Percentiles rank a stretch among this genome's conserved stretches.
Evolutionary conservation across 2,329 filamentous ascomycete genomes (phyloP).

Genomic region (Penicillium sp.): DNA sequence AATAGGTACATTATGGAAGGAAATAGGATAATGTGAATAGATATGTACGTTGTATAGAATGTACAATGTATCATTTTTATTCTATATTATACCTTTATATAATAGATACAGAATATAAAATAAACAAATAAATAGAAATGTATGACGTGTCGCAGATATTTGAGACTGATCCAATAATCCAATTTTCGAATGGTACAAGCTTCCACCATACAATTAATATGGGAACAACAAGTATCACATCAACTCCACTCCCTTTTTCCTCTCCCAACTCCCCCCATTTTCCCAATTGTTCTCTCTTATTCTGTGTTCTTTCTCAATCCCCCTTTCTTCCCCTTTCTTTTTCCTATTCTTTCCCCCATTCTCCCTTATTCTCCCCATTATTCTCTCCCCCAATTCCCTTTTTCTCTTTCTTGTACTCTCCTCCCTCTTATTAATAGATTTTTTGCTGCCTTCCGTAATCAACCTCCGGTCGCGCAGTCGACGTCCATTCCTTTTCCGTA

Average conservation of each 20-base stretch:
- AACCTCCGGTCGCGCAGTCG: conserved; percentile 24
- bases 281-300: neutral
- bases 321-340: conserved; percentile 4
- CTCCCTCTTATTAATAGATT: conserved; percentile 17
- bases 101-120: neutral
- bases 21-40: neutral
- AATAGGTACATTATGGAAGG: neutral
- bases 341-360: conserved; percentile 12
- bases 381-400: conserved; percentile 3
- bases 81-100: too few species aligned
- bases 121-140: neutral
- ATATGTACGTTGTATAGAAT: neutral
- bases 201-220: conserved; percentile 2
- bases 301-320: neutral
- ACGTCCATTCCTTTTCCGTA: conserved; percentile 28
- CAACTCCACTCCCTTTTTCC: conserved; percentile 3
- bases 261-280: neutral
- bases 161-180: conserved; percentile 9
- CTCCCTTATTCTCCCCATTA: conserved; percentile 6
- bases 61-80: too few species aligned
- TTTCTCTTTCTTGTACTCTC: conserved; percentile 12
- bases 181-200: conserved; percentile 1
- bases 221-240: conserved; percentile 6
- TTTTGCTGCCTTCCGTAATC: conserved; percentile 10
- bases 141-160: conserved; percentile 11